Conservation (phyloP, 805 yeast genomes). For the Candida sonorensis region DNA sequence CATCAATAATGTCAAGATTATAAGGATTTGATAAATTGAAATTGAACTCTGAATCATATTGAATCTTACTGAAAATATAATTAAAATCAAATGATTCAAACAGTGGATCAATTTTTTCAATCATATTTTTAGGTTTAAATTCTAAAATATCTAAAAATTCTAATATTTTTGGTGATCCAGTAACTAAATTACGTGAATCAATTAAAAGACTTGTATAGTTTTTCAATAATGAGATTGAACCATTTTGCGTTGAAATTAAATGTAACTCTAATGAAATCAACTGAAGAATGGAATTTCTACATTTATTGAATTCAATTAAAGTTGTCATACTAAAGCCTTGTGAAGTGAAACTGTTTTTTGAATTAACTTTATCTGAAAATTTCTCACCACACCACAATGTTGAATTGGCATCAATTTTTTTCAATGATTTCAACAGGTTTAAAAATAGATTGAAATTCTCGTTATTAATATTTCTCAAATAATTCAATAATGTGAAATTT, state of each 20-base stretch:
- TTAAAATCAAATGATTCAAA: slow-evolving; percentile 33
- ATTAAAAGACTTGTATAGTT: slow-evolving; percentile 49
- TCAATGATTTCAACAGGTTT: slow-evolving; percentile 43
- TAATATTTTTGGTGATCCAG: slow-evolving; percentile 61
- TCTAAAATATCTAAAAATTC: slow-evolving; percentile 67
- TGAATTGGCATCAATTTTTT: slow-evolving; percentile 42
- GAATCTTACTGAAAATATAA: slow-evolving; percentile 37
- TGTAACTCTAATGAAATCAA: slow-evolving; percentile 71
- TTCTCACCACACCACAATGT: slow-evolving; percentile 47
- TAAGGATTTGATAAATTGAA: too few species aligned
- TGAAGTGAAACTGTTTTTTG: slow-evolving; percentile 29
- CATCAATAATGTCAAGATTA: slow-evolving; percentile 36
- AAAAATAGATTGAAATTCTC: slow-evolving; percentile 38
- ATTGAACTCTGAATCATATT: too few species aligned
- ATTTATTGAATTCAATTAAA: slow-evolving; percentile 52
- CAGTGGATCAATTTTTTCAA: slow-evolving; percentile 31
- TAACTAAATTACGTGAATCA: slow-evolving; percentile 36
- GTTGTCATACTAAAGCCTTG: slow-evolving; percentile 40
- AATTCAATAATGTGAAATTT: slow-evolving; percentile 45
- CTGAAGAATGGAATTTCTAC: slow-evolving; percentile 55
- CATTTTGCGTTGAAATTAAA: slow-evolving; percentile 35
- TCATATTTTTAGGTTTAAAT: slow-evolving; percentile 40
- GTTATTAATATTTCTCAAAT: slow-evolving; percentile 38
- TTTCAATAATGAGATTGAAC: slow-evolving; percentile 44
- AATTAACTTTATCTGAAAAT: slow-evolving; percentile 36